Percentiles rank a stretch among this genome's conserved stretches.
Conservation (phyloP, 78 protist genomes). For the Acrasis kona region DNA sequence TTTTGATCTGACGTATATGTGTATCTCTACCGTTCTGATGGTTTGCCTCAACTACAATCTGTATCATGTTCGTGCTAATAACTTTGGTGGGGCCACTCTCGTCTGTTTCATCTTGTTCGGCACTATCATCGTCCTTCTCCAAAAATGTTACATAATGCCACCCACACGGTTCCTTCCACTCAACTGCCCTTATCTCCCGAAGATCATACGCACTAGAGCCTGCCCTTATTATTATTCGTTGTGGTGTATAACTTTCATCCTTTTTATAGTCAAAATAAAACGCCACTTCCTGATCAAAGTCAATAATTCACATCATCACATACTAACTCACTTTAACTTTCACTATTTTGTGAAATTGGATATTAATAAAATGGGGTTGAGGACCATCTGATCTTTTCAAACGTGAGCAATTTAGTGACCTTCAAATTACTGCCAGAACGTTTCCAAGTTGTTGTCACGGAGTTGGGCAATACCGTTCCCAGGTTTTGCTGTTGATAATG, state of each 20-base stretch:
- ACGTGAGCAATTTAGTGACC: conserved; percentile 19
- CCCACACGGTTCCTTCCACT: conserved; percentile 48
- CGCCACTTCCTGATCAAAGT: conserved; percentile 4
- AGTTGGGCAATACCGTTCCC: conserved; percentile 68
- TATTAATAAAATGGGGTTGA: conserved; percentile 56
- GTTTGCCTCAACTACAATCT: conserved; percentile 37
- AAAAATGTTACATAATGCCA: conserved; percentile 11
- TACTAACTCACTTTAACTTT: too few relatives aligned
- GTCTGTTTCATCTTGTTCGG: not conserved
- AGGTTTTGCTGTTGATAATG: conserved; percentile 46
- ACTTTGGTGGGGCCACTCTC: not conserved
- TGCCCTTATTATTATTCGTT: conserved; percentile 23
- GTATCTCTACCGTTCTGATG: conserved; percentile 74
- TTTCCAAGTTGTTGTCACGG: conserved; percentile 48
- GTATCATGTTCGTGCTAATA: conserved; percentile 17
- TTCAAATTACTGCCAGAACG: conserved; percentile 72
- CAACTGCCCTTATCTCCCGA: conserved; percentile 24
- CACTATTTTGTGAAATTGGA: conserved; percentile 38
- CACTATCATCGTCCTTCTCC: not conserved
- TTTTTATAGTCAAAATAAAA: conserved; percentile 29
- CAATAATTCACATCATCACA: too few relatives aligned
- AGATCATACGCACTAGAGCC: conserved; percentile 40
- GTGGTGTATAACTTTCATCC: conserved; percentile 71
- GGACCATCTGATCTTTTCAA: conserved; percentile 8
- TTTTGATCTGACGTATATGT: conserved; percentile 54